Base-by-base conservation (phyloP, 225 moss, liverwort and hornwort species). In the Rhytidiadelphus loreus region DNA sequence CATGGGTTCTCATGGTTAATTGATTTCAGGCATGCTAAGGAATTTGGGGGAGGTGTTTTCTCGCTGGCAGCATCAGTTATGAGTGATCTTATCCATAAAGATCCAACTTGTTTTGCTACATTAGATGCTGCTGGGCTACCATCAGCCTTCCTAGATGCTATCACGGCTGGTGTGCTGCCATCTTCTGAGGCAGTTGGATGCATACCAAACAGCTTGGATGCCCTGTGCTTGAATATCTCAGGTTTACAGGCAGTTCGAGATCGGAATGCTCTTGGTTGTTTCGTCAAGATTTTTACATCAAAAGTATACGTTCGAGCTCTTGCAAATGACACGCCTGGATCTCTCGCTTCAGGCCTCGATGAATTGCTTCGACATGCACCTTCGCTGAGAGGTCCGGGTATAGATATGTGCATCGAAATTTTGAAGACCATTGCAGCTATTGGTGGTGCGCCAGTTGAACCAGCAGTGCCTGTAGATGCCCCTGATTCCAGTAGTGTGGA, bases 31-130 rank as follows among this genome's bases (percentile, higher is more conserved):
- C 96, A 96, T 92, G 90, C 96, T 11, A 95, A 96, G 79, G 97
- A 99, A 89, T 99, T 99, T 92, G 98, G 98, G 83, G 98, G 98
- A 68, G 98, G 97, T 30, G 98, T 99, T 39, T 99, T 99, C 83
- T 95, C 98, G 28, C 91, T 99, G 89, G 98, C 96, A 56, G 98
- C 98, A 90, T 99, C 98, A 74, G 97, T 99, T 53, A 97, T 99
- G 98, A 99, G 98, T 92, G 98, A 97, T 88, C 94, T 99, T 83
- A 96, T 99, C 71, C 98, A 97, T 87, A 99, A 99, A 91, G 98
- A 99, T 86, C 98, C 98, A 39, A 99, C 98, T 60, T 99, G 98
- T 93, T 99, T 96, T 82, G 76, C 97, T 25, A 93, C 96, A 62
- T 95, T 99, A 48, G 96, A 99, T 92, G 90, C 95, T 26, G 92